Evolutionary conservation across 768 basidiomycete species (phyloP), one percentile per base, ranked within the genome.

Genomic region (Galerina marginata): DNA sequence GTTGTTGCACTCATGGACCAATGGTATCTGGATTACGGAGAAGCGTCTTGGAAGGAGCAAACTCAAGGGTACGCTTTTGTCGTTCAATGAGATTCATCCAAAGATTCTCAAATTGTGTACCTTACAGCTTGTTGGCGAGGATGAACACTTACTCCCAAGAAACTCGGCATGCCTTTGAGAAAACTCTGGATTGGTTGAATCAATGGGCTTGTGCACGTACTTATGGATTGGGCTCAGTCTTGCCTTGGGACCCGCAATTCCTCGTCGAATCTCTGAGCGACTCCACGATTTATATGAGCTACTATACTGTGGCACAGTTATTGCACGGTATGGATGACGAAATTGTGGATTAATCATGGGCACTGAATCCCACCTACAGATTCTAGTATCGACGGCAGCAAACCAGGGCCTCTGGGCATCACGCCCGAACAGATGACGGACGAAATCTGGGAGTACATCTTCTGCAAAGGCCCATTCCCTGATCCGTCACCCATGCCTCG

Each of bases 171-270:
- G 86, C 83, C 2, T 99, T 99, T 70, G 93, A 97, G 75, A 89
- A 87, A 63, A 93, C 92, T 6, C 79, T 99, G 70, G 90, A 86
- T 51, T 99, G 97, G 97, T 79, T 99, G 77, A 95, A 95, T 69
- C 86, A 99, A 74, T 99, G 97, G 97, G 97, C 97, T 2, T 99
- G 97, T 74, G 96, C 97, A n/a, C 86, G 97, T 40, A 94, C 93
- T 5, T 99, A 96, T 72, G 97, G 97, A 56, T 81, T 99, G 67
- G 97, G 97, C 16, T 95, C 96, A 2, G 91, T 91, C 69, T 79
- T 99, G 59, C 97, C 97, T 2, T 99, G 96, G 96, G 97, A 99
- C 71, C 91, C 90, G 15, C 88, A 93, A 54, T 98, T 96, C 84
- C 82, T 99, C 71, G 96, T 99, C 46, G 97, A 99, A 75, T 95